A percentile compares a stretch with the other conserved stretches of the same genome.
Evolutionary conservation across 352 stramenopile species (phyloP).

Genomic region (Globisporangium nunn): DNA sequence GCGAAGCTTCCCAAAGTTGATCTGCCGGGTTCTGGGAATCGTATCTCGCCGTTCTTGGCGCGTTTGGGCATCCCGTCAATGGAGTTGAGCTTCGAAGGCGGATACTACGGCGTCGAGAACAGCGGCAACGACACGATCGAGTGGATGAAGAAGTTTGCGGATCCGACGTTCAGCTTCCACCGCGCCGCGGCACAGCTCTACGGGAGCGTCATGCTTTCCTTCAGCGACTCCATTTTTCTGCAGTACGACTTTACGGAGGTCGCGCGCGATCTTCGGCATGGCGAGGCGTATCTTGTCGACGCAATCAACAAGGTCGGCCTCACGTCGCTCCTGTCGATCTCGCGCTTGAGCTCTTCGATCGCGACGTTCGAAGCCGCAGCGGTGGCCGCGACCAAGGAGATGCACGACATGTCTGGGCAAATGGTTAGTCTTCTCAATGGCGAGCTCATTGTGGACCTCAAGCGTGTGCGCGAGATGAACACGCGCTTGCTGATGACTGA

Average conservation of each 20-base stretch:
- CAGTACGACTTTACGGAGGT: slow-evolving; percentile 84
- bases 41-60: slow-evolving; percentile 64
- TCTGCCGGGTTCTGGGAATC: slow-evolving; percentile 38
- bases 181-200: slow-evolving; percentile 73
- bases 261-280: slow-evolving; percentile 56
- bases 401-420: slow-evolving; percentile 44
- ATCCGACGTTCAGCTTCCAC: slow-evolving; percentile 69
- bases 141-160: slow-evolving; percentile 74
- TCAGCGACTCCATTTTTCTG: slow-evolving; percentile 75
- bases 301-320: slow-evolving; percentile 34
- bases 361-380: slow-evolving; percentile 53
- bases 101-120: slow-evolving; percentile 54
- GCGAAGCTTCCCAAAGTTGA: slow-evolving; percentile 49
- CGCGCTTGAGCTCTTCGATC: slow-evolving; percentile 52
- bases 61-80: slow-evolving; percentile 68
- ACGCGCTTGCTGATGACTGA: slow-evolving; percentile 78
- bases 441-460: slow-evolving; percentile 64
- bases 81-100: slow-evolving; percentile 64
- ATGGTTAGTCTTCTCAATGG: slow-evolving; percentile 58
- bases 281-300: slow-evolving; percentile 43
- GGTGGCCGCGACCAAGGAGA: slow-evolving; percentile 41
- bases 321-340: slow-evolving; percentile 24
- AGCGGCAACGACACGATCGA: slow-evolving; percentile 55
- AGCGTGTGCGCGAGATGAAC: slow-evolving; percentile 78
- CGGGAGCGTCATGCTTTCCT: slow-evolving; percentile 65